Conservation (phyloP, 2,329 filamentous ascomycete species). For the Ascochyta lentis region DNA sequence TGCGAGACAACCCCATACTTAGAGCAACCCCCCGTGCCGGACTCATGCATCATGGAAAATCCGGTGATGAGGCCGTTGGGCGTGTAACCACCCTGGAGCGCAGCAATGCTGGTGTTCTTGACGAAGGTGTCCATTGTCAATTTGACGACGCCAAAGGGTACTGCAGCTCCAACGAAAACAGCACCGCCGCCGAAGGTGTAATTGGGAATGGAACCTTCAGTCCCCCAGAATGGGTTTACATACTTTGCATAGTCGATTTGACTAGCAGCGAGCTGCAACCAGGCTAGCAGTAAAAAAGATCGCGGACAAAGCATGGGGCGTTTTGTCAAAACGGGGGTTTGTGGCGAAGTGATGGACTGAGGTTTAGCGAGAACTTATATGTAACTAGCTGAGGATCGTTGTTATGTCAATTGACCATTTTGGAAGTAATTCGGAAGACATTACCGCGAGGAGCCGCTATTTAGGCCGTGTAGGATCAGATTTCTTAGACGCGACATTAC, state of each 20-base stretch:
- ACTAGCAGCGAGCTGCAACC: not conserved
- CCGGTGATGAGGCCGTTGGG: slow-evolving; percentile 46
- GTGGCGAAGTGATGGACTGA: not conserved
- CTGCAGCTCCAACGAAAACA: slow-evolving; percentile 42
- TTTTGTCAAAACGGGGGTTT: not conserved
- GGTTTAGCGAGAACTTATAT: not conserved
- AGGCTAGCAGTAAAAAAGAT: not conserved
- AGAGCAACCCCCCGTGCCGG: slow-evolving; percentile 68
- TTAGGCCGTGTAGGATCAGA: not conserved
- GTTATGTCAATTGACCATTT: not conserved
- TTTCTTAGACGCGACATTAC: not conserved
- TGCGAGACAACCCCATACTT: slow-evolving; percentile 71
- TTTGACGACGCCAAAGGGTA: slow-evolving; percentile 47
- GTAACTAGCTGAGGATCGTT: too few relatives aligned
- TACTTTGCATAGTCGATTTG: slow-evolving; percentile 49
- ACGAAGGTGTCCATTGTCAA: slow-evolving; percentile 45
- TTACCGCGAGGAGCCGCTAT: not conserved
- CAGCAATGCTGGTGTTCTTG: slow-evolving; percentile 28
- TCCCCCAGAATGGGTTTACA: slow-evolving; percentile 60
- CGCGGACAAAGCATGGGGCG: not conserved
- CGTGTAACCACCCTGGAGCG: slow-evolving; percentile 47
- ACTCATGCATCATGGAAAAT: slow-evolving; percentile 46
- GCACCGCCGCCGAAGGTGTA: slow-evolving; percentile 51
- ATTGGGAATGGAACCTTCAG: slow-evolving; percentile 55
- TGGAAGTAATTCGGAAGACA: not conserved